A percentile compares a stretch with the other conserved stretches of the same genome.
phyloP scores from a whole-genome alignment of 2,329 filamentous ascomycete genomes.

The Fusarium bactridioides region DNA sequence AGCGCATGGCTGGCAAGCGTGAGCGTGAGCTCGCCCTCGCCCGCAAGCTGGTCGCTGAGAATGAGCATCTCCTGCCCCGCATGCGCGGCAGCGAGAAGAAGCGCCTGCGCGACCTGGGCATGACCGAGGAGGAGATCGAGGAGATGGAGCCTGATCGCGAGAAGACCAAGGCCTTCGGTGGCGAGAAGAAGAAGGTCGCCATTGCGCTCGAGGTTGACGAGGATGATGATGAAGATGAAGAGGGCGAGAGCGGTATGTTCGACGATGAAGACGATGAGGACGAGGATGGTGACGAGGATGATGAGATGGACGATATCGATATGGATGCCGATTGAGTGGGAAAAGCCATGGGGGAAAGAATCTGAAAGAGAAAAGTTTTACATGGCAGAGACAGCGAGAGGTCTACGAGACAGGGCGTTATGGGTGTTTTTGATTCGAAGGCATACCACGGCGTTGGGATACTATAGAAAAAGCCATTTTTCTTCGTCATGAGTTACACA shows the following conservation, averaged over 20 bases:
- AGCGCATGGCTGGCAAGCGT: slow-evolving; percentile 90
- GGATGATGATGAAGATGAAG: slow-evolving; percentile 46
- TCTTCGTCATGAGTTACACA: slow-evolving; percentile 31
- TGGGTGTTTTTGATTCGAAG: slow-evolving; percentile 39
- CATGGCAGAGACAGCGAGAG: slow-evolving; percentile 18
- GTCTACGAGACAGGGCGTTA: slow-evolving; percentile 33
- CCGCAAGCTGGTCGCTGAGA: slow-evolving; percentile 87
- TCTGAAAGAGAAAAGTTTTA: slow-evolving; percentile 14
- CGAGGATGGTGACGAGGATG: slow-evolving; percentile 39
- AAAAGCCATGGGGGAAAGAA: not conserved
- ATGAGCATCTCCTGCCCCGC: slow-evolving; percentile 88
- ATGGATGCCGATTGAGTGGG: slow-evolving; percentile 40
- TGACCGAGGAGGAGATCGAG: slow-evolving; percentile 57
- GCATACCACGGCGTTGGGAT: slow-evolving; percentile 39
- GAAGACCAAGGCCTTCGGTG: slow-evolving; percentile 52
- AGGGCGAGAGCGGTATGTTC: slow-evolving; percentile 38
- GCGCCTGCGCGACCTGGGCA: slow-evolving; percentile 62
- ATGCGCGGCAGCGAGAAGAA: slow-evolving; percentile 70
- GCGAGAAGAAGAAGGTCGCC: slow-evolving; percentile 51
- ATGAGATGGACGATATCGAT: slow-evolving; percentile 46
- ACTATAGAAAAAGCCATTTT: slow-evolving; percentile 32
- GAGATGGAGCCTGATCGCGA: slow-evolving; percentile 54
- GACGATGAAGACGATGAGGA: slow-evolving; percentile 49
- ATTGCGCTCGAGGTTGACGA: slow-evolving; percentile 47
- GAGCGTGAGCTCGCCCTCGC: slow-evolving; percentile 81